Evolutionary conservation across 768 basidiomycete species (phyloP).

Genomic region (Boletellus emodensis): DNA sequence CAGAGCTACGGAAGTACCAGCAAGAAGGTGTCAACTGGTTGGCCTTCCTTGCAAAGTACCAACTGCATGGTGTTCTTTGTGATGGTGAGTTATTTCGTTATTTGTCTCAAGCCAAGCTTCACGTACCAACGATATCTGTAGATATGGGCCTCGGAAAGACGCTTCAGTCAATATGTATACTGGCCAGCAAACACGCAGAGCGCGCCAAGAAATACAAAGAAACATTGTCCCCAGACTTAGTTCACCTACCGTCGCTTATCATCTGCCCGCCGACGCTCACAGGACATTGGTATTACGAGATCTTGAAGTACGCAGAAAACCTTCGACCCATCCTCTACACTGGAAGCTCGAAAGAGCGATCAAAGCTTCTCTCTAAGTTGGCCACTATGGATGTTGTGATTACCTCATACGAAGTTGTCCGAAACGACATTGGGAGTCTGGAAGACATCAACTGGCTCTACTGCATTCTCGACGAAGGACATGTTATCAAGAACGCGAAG

Average conservation of each 20-base stretch:
- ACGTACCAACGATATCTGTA: constrained; percentile 28
- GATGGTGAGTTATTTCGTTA: constrained; percentile 61
- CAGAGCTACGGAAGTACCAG: constrained; percentile 95
- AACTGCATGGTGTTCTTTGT: constrained; percentile 95
- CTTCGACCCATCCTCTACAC: constrained; percentile 84
- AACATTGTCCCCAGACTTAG: constrained; percentile 66
- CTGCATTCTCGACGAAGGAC: constrained; percentile 96
- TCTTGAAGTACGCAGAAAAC: constrained; percentile 85
- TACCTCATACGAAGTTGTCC: constrained; percentile 95
- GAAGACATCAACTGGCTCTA: constrained; percentile 83
- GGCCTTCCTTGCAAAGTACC: constrained; percentile 96
- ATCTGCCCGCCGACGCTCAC: constrained; percentile 96
- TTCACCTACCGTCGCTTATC: constrained; percentile 90
- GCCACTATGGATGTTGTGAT: constrained; percentile 84
- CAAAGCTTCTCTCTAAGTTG: constrained; percentile 60
- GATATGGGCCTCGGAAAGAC: constrained; percentile 99
- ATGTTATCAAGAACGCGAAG: constrained; percentile 98
- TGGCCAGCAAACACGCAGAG: constrained; percentile 92
- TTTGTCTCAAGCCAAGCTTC: background rate
- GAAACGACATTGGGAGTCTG: constrained; percentile 83
- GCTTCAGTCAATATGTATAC: constrained; percentile 93
- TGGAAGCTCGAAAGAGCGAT: constrained; percentile 80
- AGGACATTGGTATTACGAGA: constrained; percentile 99
- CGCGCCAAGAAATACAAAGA: constrained; percentile 63
- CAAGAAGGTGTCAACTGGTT: constrained; percentile 99